phyloP scores from a whole-genome alignment of 352 stramenopile genomes.

The Phytophthora pinifolia region DNA sequence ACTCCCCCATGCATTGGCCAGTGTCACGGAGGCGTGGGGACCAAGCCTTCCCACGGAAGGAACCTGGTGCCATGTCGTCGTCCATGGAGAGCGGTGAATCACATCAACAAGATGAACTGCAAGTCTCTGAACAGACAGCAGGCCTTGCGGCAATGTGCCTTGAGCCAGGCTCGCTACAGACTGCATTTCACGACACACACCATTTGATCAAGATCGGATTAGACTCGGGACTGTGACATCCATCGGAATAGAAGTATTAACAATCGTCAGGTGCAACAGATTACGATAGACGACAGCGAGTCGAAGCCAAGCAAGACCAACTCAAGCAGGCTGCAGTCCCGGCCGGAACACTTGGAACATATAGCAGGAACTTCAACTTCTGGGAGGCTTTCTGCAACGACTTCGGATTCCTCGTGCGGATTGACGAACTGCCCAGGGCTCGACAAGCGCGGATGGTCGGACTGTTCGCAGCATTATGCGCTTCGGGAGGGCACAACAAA shows the following conservation, averaged over 20 bases:
- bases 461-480: conserved; percentile 15
- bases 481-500: conserved; percentile 23
- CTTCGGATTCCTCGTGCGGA: conserved; percentile 12
- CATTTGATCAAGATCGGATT: conserved; percentile 1
- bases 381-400: conserved; percentile 6
- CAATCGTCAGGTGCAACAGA: not conserved
- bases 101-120: conserved; percentile 2
- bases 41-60: not conserved
- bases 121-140: not conserved
- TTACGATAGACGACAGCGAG: not conserved
- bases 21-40: not conserved
- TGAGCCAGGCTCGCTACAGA: conserved; percentile 10
- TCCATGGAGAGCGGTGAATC: not conserved
- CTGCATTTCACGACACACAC: conserved; percentile 6
- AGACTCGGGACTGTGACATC: conserved; percentile 1
- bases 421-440: conserved; percentile 18
- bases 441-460: conserved; percentile 20
- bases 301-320: not conserved
- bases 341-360: not conserved
- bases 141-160: not conserved
- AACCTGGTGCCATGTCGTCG: not conserved
- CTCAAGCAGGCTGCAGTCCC: not conserved
- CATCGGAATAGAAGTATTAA: not conserved
- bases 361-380: conserved; percentile 10
- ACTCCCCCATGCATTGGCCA: not conserved